Percentiles rank a stretch among this genome's conserved stretches.
These are phyloP conservation scores for Allantophomopsis cytisporea DNA, from an alignment of 2,329 filamentous ascomycete genomes.

Conservation along the genomic window DNA sequence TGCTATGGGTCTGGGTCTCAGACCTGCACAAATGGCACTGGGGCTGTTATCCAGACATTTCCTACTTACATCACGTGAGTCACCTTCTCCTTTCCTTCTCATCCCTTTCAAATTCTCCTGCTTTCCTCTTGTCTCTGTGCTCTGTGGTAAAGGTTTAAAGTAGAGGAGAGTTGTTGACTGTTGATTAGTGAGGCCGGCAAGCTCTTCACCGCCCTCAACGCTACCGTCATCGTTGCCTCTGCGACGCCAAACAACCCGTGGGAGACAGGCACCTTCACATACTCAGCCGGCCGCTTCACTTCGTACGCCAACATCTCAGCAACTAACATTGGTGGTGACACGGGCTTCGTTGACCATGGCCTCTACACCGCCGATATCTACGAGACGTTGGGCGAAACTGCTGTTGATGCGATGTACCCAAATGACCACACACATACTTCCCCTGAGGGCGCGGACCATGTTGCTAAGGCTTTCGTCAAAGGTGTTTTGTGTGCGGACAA, in stretches of 20 bases:
- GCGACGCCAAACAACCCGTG: conserved; percentile 52
- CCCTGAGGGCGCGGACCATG: conserved; percentile 34
- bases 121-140: too few species aligned
- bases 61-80: not conserved
- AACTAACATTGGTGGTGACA: conserved; percentile 8
- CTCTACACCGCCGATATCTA: conserved; percentile 9
- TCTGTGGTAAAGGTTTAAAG: too few species aligned
- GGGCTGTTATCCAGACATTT: conserved; percentile 6
- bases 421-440: conserved; percentile 47
- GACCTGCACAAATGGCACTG: conserved; percentile 2
- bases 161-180: too few species aligned
- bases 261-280: conserved; percentile 36
- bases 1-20: conserved; percentile 26
- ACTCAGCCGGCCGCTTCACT: conserved; percentile 36
- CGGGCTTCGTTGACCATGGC: conserved; percentile 8
- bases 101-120: too few species aligned
- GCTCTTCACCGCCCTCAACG: conserved; percentile 34
- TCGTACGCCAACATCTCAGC: conserved; percentile 23
- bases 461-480: conserved; percentile 31
- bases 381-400: conserved; percentile 23
- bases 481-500: conserved; percentile 18
- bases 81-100: too few species aligned
- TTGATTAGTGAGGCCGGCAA: too few species aligned
- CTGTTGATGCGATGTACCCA: conserved; percentile 35
- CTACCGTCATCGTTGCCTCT: conserved; percentile 41